Conservation (phyloP, 2,329 filamentous ascomycete genomes). For the Fusarium domesticum region DNA sequence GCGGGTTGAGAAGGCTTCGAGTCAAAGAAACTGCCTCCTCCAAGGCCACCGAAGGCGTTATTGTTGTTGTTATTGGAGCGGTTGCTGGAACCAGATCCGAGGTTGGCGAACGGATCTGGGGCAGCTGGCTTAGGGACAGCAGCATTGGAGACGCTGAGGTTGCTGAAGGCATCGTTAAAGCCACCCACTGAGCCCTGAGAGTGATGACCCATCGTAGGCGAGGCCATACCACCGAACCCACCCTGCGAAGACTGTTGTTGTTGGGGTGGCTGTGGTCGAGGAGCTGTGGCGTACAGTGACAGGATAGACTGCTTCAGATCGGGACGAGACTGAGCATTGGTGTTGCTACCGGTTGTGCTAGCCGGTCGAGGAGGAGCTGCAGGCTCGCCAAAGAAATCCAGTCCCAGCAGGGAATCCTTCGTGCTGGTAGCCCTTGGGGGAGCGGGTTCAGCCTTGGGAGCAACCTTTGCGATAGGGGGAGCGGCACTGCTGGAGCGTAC, state of each 20-base stretch:
- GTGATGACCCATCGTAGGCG: conserved; percentile 52
- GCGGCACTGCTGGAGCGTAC: conserved; percentile 73
- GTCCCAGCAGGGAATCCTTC: conserved; percentile 85
- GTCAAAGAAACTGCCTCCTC: conserved; percentile 84
- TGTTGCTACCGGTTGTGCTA: conserved; percentile 67
- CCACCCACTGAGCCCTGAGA: conserved; percentile 54
- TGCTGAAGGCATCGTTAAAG: conserved; percentile 71
- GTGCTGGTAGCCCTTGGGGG: conserved; percentile 67
- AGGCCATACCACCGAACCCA: conserved; percentile 66
- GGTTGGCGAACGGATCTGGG: conserved; percentile 59
- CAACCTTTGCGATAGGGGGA: conserved; percentile 55
- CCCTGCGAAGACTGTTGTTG: conserved; percentile 50
- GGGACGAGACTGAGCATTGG: conserved; percentile 70
- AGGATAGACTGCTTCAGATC: conserved; percentile 97
- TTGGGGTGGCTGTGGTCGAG: conserved; percentile 64
- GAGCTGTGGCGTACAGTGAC: conserved; percentile 84
- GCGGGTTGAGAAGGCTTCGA: conserved; percentile 61
- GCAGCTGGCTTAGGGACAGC: conserved; percentile 43
- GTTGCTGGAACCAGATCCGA: conserved; percentile 40
- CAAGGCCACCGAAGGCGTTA: conserved; percentile 50
- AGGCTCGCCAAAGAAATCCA: conserved; percentile 85
- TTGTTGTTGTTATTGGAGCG: conserved; percentile 35
- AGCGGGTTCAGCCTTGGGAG: conserved; percentile 60
- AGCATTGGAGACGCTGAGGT: conserved; percentile 43
- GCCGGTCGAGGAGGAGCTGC: conserved; percentile 74